phyloP scores from a whole-genome alignment of 441 rosid species.

The Croton setiger region DNA sequence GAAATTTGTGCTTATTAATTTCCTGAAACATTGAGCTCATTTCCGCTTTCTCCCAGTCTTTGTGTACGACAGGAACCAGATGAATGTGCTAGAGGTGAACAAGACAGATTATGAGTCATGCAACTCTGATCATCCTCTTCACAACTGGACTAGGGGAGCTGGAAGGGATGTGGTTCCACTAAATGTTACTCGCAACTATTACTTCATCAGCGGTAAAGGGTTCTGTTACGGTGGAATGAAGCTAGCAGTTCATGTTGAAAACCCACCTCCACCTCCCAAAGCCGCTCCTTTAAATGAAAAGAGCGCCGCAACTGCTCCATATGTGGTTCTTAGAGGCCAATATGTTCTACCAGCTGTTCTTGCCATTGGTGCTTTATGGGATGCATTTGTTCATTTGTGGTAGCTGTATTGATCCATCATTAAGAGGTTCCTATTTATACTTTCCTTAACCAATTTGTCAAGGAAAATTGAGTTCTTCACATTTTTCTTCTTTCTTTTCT shows the following conservation, averaged over 20 bases:
- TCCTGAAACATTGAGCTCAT: constrained; percentile 10
- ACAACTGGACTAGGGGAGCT: constrained; percentile 77
- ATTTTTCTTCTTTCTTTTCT: not conserved
- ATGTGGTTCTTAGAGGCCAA: constrained; percentile 27
- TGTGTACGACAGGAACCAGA: constrained; percentile 85
- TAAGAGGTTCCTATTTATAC: constrained; percentile 6
- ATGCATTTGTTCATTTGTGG: constrained; percentile 40
- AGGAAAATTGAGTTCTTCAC: constrained; percentile 19
- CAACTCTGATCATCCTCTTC: constrained; percentile 60
- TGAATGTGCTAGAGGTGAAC: constrained; percentile 84
- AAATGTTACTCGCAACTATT: constrained; percentile 67
- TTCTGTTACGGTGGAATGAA: constrained; percentile 84
- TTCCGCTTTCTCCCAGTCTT: constrained; percentile 43
- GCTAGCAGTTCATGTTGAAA: constrained; percentile 52
- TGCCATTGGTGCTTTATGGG: constrained; percentile 49
- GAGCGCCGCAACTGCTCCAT: constrained; percentile 29
- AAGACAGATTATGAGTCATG: constrained; percentile 64
- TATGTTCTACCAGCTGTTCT: constrained; percentile 44
- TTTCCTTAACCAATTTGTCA: constrained; percentile 23
- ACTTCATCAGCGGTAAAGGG: constrained; percentile 80
- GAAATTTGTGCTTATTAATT: not conserved
- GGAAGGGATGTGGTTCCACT: constrained; percentile 89
- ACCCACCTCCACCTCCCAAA: constrained; percentile 66
- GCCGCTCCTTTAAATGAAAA: constrained; percentile 36
- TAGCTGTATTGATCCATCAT: constrained; percentile 16